Percentiles rank a stretch among this genome's conserved stretches.
Conservation (phyloP, 805 yeast genomes). For the Lipomyces sp. region DNA sequence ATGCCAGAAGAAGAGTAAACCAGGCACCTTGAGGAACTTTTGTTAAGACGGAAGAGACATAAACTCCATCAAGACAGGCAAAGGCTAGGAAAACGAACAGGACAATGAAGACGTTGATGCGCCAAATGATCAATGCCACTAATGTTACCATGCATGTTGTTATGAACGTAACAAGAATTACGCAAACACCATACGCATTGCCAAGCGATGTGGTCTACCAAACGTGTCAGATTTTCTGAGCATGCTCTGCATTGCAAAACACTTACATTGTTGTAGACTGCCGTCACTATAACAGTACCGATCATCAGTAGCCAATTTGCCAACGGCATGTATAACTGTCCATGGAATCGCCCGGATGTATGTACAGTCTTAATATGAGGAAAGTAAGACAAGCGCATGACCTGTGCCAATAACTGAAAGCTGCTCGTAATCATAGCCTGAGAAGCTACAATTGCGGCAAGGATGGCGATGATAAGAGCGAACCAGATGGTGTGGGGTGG, state of each 20-base stretch:
- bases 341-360: constrained; percentile 51
- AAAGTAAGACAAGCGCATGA: constrained; percentile 58
- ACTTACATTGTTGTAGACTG: constrained; percentile 53
- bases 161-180: constrained; percentile 57
- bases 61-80: constrained; percentile 29
- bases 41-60: constrained; percentile 55
- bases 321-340: constrained; percentile 57
- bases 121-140: constrained; percentile 54
- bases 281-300: constrained; percentile 56
- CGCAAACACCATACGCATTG: constrained; percentile 64
- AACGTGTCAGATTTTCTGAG: not conserved
- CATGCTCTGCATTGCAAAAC: not conserved
- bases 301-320: constrained; percentile 57
- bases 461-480: constrained; percentile 47
- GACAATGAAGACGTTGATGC: constrained; percentile 47
- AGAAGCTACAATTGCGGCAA: constrained; percentile 57
- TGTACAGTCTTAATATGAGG: constrained; percentile 55
- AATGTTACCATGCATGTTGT: constrained; percentile 55
- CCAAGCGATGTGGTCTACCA: constrained; percentile 52
- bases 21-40: constrained; percentile 64
- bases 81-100: constrained; percentile 48
- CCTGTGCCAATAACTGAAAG: constrained; percentile 56
- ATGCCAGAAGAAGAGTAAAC: constrained; percentile 55
- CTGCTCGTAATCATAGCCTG: constrained; percentile 63
- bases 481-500: not conserved